Evolutionary conservation across 257 asterid genomes (phyloP).

Genomic region (Plectranthus barbatus): DNA sequence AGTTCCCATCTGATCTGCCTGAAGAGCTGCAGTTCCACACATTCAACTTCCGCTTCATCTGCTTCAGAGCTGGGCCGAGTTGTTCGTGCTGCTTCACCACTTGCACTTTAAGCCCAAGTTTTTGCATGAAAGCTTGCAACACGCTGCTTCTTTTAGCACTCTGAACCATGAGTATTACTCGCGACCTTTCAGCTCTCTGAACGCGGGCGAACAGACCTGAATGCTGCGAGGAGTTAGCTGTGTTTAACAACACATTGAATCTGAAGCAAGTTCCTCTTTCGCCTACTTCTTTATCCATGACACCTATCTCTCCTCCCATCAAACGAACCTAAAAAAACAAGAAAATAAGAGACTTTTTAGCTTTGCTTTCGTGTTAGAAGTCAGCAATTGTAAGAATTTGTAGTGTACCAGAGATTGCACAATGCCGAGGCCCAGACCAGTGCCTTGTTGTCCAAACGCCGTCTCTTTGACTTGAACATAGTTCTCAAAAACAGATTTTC

Average conservation of each 20-base stretch:
- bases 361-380: too few relatives aligned
- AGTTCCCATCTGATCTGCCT: too few relatives aligned
- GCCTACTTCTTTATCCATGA: slow-evolving; percentile 48
- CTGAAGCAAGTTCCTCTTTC: slow-evolving; percentile 58
- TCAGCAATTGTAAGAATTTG: too few relatives aligned
- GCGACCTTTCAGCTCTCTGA: slow-evolving; percentile 41
- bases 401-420: slow-evolving; percentile 63
- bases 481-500: slow-evolving; percentile 58
- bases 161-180: slow-evolving; percentile 43
- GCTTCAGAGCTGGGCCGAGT: slow-evolving; percentile 36
- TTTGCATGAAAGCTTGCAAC: slow-evolving; percentile 35
- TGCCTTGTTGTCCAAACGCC: slow-evolving; percentile 44
- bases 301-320: slow-evolving; percentile 71
- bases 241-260: slow-evolving; percentile 28
- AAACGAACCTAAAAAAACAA: too few relatives aligned
- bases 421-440: slow-evolving; percentile 80
- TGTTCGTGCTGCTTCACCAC: slow-evolving; percentile 34
- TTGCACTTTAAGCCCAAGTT: slow-evolving; percentile 44
- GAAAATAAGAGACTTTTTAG: background rate
- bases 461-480: slow-evolving; percentile 69
- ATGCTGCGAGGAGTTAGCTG: slow-evolving; percentile 14
- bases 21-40: slow-evolving; percentile 17
- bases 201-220: slow-evolving; percentile 19
- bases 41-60: slow-evolving; percentile 22
- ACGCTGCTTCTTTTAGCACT: slow-evolving; percentile 38